Evolutionary conservation across 2,329 filamentous ascomycete species (phyloP), one percentile per base, ranked within the genome.

Genomic region (Colletotrichum limetticola): DNA sequence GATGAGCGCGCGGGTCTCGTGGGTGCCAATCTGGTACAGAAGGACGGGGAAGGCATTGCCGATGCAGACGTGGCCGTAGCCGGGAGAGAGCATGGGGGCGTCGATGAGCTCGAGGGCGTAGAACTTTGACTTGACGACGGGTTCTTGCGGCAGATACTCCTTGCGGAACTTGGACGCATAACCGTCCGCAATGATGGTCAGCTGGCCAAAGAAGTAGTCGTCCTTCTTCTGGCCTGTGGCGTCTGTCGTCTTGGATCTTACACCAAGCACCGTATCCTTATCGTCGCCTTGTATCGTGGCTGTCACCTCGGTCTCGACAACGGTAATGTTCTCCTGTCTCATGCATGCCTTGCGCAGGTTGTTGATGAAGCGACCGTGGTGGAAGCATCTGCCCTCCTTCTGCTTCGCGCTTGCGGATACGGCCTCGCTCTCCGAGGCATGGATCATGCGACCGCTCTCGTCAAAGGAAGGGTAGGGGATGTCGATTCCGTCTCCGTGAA

Each of bases 21-120:
- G 95, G 5, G 94, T 93, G 79, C 97, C 96, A 80, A 99, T 99
- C 85, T 98, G 97, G 86, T 99, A 99, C 71, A 99, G 90, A 28
- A 99, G 91, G 42, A 98, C 91, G 0, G 97, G 96, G 74, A 82
- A 87, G 58, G 90, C 89, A 75, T 94, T 90, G 78, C 92, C 92
- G 74, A 99, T 93, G 67, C 98, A 87, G 76, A 99, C 96, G 82
- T 97, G 95, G 24, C 96, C 97, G 81, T 94, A 94, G 74, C 91
- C 86, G 1, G 91, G 90, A 65, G 89, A 87, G 2, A 95, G 94
- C 11, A 98, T 89, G 28, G 92, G 88, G 69, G 94, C 94, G 82
- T 98, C 95, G 79, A 97, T 94, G 75, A 99, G 89, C 82, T 99
- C 96, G 42, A 99, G 89, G 12, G 93, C 97, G 86, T 94, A 98